Evolutionary conservation across 768 basidiomycete species (phyloP).

Genomic region (Rhizopogon vinicolor): DNA sequence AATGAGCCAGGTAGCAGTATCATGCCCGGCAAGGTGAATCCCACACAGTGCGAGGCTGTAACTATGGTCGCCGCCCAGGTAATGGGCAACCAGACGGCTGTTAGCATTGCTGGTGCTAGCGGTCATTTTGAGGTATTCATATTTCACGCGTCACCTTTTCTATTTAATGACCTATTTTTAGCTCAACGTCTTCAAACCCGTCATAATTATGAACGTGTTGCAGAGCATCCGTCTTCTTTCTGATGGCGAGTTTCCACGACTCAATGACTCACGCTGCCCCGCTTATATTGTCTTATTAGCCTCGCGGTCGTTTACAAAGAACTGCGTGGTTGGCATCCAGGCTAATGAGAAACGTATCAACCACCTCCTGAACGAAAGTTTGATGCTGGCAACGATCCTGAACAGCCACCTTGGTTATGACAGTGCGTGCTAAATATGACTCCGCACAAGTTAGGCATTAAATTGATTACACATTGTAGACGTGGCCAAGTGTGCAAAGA

Average conservation of each 20-base stretch:
- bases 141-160: conserved; percentile 2
- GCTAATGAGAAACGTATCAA: conserved; percentile 95
- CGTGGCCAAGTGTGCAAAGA: conserved; percentile 98
- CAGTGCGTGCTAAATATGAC: conserved; percentile 54
- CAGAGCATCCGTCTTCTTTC: conserved; percentile 92
- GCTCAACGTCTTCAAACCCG: conserved; percentile 99
- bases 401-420: conserved; percentile 97
- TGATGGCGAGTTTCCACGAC: conserved; percentile 57
- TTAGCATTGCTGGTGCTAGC: conserved; percentile 88
- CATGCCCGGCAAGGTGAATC: conserved; percentile 99
- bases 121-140: conserved; percentile 93
- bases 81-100: conserved; percentile 93
- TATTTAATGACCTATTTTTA: conserved; percentile 24
- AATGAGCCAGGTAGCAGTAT: conserved; percentile 99
- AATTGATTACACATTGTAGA: conserved; percentile 42
- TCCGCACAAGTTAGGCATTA: background rate
- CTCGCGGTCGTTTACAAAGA: conserved; percentile 91
- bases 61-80: conserved; percentile 99
- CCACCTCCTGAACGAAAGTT: conserved; percentile 84
- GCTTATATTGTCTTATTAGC: conserved; percentile 35
- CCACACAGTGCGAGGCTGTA: conserved; percentile 97
- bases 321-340: conserved; percentile 94
- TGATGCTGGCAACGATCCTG: conserved; percentile 97
- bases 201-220: conserved; percentile 96
- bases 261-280: background rate